Evolutionary conservation across 2,329 filamentous ascomycete species (phyloP).

Genomic region (Diplodia sapinea): DNA sequence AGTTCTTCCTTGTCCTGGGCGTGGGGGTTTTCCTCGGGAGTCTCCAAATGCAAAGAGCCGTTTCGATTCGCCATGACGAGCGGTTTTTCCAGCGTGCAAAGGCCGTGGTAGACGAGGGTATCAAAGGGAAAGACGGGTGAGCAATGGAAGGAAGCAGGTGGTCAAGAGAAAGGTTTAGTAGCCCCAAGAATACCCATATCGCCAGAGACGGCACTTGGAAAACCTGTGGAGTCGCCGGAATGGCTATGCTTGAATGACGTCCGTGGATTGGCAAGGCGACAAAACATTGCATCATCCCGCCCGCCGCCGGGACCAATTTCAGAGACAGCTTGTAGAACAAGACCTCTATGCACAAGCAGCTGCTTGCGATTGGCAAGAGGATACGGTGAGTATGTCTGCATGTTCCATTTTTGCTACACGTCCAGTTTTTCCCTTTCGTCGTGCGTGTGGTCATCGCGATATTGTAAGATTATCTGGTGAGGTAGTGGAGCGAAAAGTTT

Average conservation of each 20-base stretch:
- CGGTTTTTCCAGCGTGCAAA: background rate
- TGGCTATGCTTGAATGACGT: background rate
- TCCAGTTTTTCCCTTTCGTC: background rate
- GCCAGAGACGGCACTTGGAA: background rate
- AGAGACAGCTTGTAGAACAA: background rate
- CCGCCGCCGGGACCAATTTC: background rate
- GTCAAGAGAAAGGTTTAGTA: background rate
- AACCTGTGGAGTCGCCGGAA: background rate
- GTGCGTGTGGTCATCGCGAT: background rate
- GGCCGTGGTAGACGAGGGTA: background rate
- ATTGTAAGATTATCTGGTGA: background rate
- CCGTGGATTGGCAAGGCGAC: no score
- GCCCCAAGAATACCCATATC: background rate
- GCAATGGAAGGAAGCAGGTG: background rate
- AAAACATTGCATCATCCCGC: constrained; percentile 1
- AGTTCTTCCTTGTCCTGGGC: background rate
- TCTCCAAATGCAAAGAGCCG: background rate
- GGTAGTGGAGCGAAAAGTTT: background rate
- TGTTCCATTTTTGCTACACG: background rate
- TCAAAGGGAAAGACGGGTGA: background rate
- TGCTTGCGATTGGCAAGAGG: background rate
- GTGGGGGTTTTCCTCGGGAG: background rate
- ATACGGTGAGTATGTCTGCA: background rate
- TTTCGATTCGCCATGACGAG: background rate
- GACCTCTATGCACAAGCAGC: background rate